A percentile compares a stretch with the other conserved stretches of the same genome.
phyloP scores from a whole-genome alignment of 2,329 filamentous ascomycete species.

The Ampelomyces quisqualis region DNA sequence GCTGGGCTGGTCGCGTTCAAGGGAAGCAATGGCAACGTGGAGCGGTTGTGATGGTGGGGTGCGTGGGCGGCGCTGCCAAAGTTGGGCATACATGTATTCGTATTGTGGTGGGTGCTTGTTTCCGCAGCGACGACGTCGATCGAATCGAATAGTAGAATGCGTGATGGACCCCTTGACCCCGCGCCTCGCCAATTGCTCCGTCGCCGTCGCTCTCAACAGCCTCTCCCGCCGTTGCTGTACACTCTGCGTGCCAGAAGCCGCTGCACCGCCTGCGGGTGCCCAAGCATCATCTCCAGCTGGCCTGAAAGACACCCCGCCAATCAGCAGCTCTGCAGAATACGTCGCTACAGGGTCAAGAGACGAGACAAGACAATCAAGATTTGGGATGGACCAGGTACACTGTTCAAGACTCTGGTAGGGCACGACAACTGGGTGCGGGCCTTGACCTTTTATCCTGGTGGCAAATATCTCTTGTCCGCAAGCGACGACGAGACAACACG shows the following conservation, averaged over 20 bases:
- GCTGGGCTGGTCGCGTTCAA: background rate
- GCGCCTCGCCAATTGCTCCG: conserved; percentile 1
- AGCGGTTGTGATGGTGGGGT: conserved; percentile 1
- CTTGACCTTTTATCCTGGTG: conserved; percentile 85
- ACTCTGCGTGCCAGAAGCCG: background rate
- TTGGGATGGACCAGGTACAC: conserved; percentile 82
- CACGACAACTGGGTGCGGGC: conserved; percentile 94
- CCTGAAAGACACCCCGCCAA: conserved; percentile 75
- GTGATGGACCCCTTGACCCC: no score
- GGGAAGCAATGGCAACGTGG: background rate
- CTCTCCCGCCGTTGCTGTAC: background rate
- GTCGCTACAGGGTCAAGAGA: conserved; percentile 87
- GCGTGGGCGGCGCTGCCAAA: conserved; percentile 1
- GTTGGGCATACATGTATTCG: conserved; percentile 1
- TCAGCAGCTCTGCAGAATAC: conserved; percentile 77
- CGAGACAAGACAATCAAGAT: conserved; percentile 90
- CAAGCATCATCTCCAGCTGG: conserved; percentile 61
- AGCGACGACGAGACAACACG: conserved; percentile 88
- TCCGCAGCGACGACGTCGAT: conserved; percentile 2
- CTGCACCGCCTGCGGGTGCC: background rate
- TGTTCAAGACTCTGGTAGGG: conserved; percentile 79
- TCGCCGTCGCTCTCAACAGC: background rate
- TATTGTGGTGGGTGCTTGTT: conserved; percentile 6
- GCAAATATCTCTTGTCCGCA: conserved; percentile 83
- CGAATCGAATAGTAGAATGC: no score